Percentiles rank a stretch among this genome's conserved stretches.
phyloP scores from a whole-genome alignment of 495 filamentous ascomycete genomes.

The Elasticomyces elasticus region DNA sequence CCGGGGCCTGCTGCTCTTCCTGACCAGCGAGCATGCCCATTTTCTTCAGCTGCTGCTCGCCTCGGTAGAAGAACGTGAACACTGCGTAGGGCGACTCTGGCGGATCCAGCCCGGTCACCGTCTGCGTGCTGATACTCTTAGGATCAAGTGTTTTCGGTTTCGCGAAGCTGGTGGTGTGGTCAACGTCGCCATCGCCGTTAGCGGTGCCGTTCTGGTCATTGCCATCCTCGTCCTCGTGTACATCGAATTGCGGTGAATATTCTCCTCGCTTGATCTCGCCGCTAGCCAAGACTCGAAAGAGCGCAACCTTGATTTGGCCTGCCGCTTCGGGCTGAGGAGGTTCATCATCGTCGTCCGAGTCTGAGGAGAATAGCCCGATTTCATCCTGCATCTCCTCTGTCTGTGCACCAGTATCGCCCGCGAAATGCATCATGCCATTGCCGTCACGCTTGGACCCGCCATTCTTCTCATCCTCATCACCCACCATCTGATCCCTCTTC shows the following conservation, averaged over 20 bases:
- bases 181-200: constrained; percentile 52
- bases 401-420: constrained; percentile 59
- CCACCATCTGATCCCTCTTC: constrained; percentile 31
- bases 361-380: constrained; percentile 49
- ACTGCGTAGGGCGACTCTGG: constrained; percentile 91
- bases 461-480: constrained; percentile 37
- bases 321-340: constrained; percentile 78
- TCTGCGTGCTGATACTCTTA: constrained; percentile 95
- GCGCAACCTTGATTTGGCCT: constrained; percentile 94
- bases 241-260: constrained; percentile 96
- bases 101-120: constrained; percentile 94
- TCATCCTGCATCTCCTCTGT: constrained; percentile 65
- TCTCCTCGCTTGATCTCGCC: constrained; percentile 95
- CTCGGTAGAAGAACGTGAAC: constrained; percentile 97
- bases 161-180: constrained; percentile 97
- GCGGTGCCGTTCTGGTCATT: constrained; percentile 27
- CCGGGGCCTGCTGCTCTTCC: constrained; percentile 47
- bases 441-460: constrained; percentile 37
- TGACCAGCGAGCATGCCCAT: constrained; percentile 70
- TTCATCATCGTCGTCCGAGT: constrained; percentile 76
- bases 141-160: constrained; percentile 95
- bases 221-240: constrained; percentile 79
- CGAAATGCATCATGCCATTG: constrained; percentile 65
- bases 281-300: constrained; percentile 90
- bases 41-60: constrained; percentile 92